Evolutionary conservation across 495 filamentous ascomycete genomes (phyloP).

Genomic region (Daldinia decipiens): DNA sequence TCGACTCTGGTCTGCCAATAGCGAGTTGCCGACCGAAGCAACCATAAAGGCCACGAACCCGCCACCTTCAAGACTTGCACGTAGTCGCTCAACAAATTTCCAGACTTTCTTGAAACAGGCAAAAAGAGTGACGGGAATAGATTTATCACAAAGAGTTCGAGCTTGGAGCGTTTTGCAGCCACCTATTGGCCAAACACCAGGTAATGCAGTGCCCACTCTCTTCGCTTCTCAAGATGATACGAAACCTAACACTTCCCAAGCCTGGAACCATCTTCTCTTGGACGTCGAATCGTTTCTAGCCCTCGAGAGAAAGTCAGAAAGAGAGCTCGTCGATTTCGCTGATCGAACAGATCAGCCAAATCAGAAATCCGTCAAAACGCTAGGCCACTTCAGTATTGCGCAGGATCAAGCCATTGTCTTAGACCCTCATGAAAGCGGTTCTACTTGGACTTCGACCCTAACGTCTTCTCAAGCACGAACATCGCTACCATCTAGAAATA

Average conservation of each 20-base stretch:
- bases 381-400: constrained; percentile 44
- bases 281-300: constrained; percentile 76
- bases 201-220: constrained; percentile 27
- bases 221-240: constrained; percentile 42
- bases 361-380: constrained; percentile 53
- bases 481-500: constrained; percentile 42
- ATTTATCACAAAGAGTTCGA: constrained; percentile 75
- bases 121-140: constrained; percentile 72
- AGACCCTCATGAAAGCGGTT: constrained; percentile 47
- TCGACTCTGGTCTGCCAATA: constrained; percentile 71
- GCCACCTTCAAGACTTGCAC: constrained; percentile 68
- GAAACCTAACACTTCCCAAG: constrained; percentile 41
- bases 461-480: constrained; percentile 28
- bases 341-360: constrained; percentile 87
- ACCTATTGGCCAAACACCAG: constrained; percentile 19
- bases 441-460: constrained; percentile 44
- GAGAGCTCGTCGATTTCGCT: constrained; percentile 72
- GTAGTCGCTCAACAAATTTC: constrained; percentile 72
- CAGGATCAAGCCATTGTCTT: constrained; percentile 54
- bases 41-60: constrained; percentile 66
- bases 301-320: constrained; percentile 72
- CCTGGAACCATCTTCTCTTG: constrained; percentile 73
- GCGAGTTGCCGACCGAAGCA: constrained; percentile 64
- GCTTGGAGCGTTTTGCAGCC: constrained; percentile 74
- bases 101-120: constrained; percentile 77